Evolutionary conservation across 148 eudicot genomes (phyloP), one percentile per base, ranked within the genome.

Genomic region (Nepenthes mirabilis): DNA sequence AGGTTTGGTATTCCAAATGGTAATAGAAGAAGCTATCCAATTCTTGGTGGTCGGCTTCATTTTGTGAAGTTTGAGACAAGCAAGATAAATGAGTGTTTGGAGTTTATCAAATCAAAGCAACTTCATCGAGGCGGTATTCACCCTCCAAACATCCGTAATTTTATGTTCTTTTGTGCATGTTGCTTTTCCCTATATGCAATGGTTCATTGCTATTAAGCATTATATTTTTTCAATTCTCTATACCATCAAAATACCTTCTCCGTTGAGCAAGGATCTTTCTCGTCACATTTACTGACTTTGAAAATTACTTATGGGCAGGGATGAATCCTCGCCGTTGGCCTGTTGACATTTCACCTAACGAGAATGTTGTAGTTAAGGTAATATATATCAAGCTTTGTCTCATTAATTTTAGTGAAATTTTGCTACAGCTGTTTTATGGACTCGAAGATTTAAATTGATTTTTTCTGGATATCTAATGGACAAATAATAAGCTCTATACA

Each of bases 41-140:
- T 93, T 74, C 98, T 93, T 69, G 98, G 98, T 23, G 98, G 98
- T 35, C 78, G 98, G 66, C 86, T 93, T 40, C 98, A 93, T 80
- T 93, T 93, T 77, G 96, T 93, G 9, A 93, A 93, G 70, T 93
- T 93, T 74, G 98, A 93, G 79, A 93, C 98, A 14, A 14, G 70
- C 47, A 93, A 93, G 75, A 86, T 93, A 43, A 82, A 83, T 56
- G 95, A 86, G 68, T 93, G 98, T 76, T 75, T 93, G 57, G 96
- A 93, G 65, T 93, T 93, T 70, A 93, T 93, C 59, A 77, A 80
- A 66, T 93, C 98, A 52, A 93, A 93, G 81, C 88, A 93, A 71
- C 98, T 93, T 78, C 96, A 93, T 66, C 68, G 83, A 61, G 95
- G 96, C 36, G 95, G 98, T 84, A 79, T 69, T 49, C 47, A 49